Evolutionary conservation across 176 grass and related monocot genomes (phyloP), one percentile per base, ranked within the genome.

Genomic region (Eragrostis nindensis): DNA sequence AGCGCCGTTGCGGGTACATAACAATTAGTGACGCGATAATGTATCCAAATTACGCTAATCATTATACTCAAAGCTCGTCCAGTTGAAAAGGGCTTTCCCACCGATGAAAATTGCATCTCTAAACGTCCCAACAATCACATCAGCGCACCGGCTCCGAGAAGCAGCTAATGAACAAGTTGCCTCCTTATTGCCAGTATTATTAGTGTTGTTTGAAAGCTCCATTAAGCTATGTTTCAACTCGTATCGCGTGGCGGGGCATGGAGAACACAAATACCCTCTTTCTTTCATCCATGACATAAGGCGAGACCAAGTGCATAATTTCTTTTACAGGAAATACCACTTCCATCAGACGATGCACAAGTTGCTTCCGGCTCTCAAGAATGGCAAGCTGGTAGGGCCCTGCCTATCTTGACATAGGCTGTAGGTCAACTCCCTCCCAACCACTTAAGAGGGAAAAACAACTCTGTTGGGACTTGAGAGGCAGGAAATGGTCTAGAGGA

Each of bases 201-300:
- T 66, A 13, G 66, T 55, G 43, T 41, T 8, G 30, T 57, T 6
- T 62, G 69, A 84, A 50, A 84, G 81, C 36, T 85, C 42, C 19
- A 64, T 62, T 39, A 69, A 55, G 41, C 55, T 36, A 39, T 75
- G 44, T 30, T 75, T 84, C 44, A 80, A 54, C 55, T 14, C n/a
- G 5, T 81, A 85, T 81, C n/a, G 56, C 44, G 32, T 80, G 32
- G 70, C 46, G 53, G 47, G 22, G 56, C 70, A 38, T 81, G 64
- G 50, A 75, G 54, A 75, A 56, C 64, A 76, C 82, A 85, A 48
- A 80, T 71, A 62, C 71, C 55, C 36, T 81, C 55, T 85, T 89
- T 84, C 87, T 64, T n/a, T n/a, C n/a, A n/a, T 7, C 77, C 47
- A 46, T 85, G 46, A 80, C 53, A 64, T 45, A 27, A 57, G 45